Evolutionary conservation across 495 filamentous ascomycete species (phyloP).

Genomic region (Extremus antarcticus): DNA sequence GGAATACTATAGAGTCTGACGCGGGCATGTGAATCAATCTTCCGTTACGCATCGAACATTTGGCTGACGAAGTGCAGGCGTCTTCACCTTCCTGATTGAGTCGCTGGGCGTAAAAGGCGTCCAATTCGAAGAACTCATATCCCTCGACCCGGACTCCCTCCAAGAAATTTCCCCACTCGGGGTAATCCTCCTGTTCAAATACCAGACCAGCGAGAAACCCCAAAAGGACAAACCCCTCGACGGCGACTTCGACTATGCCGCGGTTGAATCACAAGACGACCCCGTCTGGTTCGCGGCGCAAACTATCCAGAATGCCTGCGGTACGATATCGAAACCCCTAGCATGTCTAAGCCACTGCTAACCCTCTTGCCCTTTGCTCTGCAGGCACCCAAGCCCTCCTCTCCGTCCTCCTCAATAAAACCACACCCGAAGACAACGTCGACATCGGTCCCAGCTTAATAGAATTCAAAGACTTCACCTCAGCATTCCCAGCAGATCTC

Average conservation of each 20-base stretch:
- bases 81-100: constrained; percentile 91
- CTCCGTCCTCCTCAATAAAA: constrained; percentile 83
- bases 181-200: constrained; percentile 99
- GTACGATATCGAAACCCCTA: too few relatives aligned
- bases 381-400: constrained; percentile 93
- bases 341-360: too few relatives aligned
- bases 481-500: constrained; percentile 71
- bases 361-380: too few relatives aligned
- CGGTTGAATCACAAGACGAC: constrained; percentile 35
- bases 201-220: constrained; percentile 59
- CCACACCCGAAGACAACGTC: constrained; percentile 19
- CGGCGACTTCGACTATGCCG: constrained; percentile 65
- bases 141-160: constrained; percentile 72
- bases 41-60: constrained; percentile 2
- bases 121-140: constrained; percentile 93
- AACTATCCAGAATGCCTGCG: constrained; percentile 98
- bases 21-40: constrained; percentile 48
- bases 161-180: constrained; percentile 53
- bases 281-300: constrained; percentile 87
- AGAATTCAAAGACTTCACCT: constrained; percentile 86
- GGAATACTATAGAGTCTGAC: constrained; percentile 74
- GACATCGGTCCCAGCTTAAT: constrained; percentile 51
- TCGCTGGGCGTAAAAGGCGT: constrained; percentile 85
- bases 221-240: constrained; percentile 51
- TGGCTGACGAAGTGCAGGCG: constrained; percentile 33